phyloP scores from a whole-genome alignment of 2,329 filamentous ascomycete genomes.

The Biscogniauxia marginata region DNA sequence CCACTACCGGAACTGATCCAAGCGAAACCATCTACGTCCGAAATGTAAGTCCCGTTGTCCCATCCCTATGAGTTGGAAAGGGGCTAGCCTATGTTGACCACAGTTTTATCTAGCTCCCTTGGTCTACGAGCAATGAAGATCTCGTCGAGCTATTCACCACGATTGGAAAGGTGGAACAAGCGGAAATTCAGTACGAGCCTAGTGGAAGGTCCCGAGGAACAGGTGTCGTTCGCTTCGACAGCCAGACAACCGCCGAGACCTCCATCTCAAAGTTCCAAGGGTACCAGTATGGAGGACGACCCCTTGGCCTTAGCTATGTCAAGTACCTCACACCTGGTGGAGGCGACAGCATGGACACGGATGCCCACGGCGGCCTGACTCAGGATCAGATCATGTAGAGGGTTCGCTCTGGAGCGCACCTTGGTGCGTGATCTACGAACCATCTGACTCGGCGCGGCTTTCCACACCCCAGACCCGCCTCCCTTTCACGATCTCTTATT shows the following conservation, averaged over 20 bases:
- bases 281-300: constrained; percentile 94
- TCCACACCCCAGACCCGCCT: neutral
- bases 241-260: constrained; percentile 79
- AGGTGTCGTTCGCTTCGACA: constrained; percentile 94
- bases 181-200: constrained; percentile 98
- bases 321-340: constrained; percentile 77
- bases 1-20: constrained; percentile 81
- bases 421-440: neutral
- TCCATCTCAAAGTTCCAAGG: constrained; percentile 96
- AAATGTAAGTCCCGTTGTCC: constrained; percentile 68
- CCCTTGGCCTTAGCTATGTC: constrained; percentile 89
- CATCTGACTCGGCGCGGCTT: neutral
- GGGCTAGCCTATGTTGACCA: constrained; percentile 18
- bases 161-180: constrained; percentile 95
- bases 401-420: neutral
- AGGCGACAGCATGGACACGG: constrained; percentile 78
- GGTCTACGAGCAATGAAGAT: constrained; percentile 99
- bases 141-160: constrained; percentile 95
- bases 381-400: constrained; percentile 96
- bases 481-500: neutral
- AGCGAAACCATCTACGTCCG: constrained; percentile 89
- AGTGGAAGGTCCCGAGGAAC: constrained; percentile 93
- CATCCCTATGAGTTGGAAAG: constrained; percentile 8
- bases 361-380: constrained; percentile 73
- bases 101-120: constrained; percentile 73